Base-by-base conservation (phyloP, 2,329 filamentous ascomycete species). In the Westerdykella sp. region DNA sequence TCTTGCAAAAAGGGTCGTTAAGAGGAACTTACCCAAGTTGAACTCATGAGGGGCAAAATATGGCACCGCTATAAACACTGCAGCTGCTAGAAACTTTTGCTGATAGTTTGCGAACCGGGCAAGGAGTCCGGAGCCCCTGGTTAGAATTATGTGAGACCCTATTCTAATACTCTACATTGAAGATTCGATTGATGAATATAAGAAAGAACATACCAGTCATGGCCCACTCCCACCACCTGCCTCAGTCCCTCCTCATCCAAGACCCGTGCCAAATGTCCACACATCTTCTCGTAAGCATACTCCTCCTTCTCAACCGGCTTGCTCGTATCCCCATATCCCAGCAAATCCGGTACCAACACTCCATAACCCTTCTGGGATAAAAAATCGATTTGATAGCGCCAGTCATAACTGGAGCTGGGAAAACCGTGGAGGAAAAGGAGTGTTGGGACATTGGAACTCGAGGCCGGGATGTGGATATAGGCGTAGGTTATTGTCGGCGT, bases 371-470 rank as follows among this genome's bases (percentile, higher is more conserved):
- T 66, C 0, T 60, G 57, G 4, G 79, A 74, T 13, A 85, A 68
- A 0, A 64, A 56, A 5, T 74, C 73, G 42, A 84, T 69, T 23
- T 83, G 63, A 39, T 78, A 76, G 38, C 79, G 75, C 79, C 80
- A 84, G 40, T 78, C 81, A 58, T 73, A 83, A 11, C 80, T 77
- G 4, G 84, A 67, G 54, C 84, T 80, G 4, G 81, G 81, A 47
- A 78, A 84, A 21, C 80, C 81, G 57, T 83, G 80, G 30, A 79
- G 73, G 42, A 81, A 74, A 9, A 83, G 63, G 6, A 81, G 65
- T 10, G 81, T 41, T 6, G 69, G 1, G 18, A 21, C 4, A 4
- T 21, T 21, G 18, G 18, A 6, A 76, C 77, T 5, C 68, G 68
- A 12, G 57, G 51, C 18, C 48, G 55, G 13, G 48, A 37, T 6